Percentiles rank a stretch among this genome's conserved stretches.
Conservation (phyloP, 495 filamentous ascomycete genomes). For the Thozetella sp. region DNA sequence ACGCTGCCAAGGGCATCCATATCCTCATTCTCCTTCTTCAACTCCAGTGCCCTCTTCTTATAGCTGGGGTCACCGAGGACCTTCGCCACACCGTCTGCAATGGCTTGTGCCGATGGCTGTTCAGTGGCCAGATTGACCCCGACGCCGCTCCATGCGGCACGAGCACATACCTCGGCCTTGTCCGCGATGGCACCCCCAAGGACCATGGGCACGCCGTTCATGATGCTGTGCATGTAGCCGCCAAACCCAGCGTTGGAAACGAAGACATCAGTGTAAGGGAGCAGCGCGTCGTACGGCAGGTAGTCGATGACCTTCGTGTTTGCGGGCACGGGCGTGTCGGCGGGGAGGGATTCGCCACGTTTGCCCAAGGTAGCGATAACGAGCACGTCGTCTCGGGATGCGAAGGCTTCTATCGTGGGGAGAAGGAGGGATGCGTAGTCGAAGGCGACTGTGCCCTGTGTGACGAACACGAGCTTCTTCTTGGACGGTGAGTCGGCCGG, state of each 20-base stretch:
- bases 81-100: constrained; percentile 18
- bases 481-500: not conserved
- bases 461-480: constrained; percentile 22
- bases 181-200: constrained; percentile 21
- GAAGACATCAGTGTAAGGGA: constrained; percentile 22
- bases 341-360: constrained; percentile 17
- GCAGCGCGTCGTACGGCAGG: constrained; percentile 27
- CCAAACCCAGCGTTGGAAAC: constrained; percentile 29
- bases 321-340: constrained; percentile 6
- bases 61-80: constrained; percentile 19
- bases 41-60: constrained; percentile 17
- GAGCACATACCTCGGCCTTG: constrained; percentile 17
- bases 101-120: constrained; percentile 14
- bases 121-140: constrained; percentile 22
- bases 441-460: constrained; percentile 22
- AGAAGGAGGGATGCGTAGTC: constrained; percentile 22
- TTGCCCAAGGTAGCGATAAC: constrained; percentile 22
- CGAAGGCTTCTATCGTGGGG: constrained; percentile 21
- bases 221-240: constrained; percentile 20
- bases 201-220: constrained; percentile 24
- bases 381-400: constrained; percentile 18
- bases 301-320: constrained; percentile 24
- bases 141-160: constrained; percentile 22
- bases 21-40: constrained; percentile 17
- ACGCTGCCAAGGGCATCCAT: constrained; percentile 23